Base-by-base conservation (phyloP, 148 eudicot species). In the Fagopyrum esculentum region DNA sequence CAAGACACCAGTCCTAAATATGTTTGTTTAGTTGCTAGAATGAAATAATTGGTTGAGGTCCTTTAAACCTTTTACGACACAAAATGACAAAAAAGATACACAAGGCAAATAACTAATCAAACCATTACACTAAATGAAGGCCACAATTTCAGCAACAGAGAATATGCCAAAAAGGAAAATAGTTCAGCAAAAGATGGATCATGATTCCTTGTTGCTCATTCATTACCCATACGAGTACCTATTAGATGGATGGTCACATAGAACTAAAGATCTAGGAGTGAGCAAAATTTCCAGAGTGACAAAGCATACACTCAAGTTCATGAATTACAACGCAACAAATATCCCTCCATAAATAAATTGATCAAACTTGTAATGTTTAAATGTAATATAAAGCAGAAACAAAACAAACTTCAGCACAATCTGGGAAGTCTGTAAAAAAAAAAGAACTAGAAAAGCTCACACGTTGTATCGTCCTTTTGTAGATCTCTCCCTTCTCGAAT, bases 391-490 rank as follows among this genome's bases (percentile, higher is more conserved):
- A 15, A 66, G 46, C 43, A 66, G 40, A 13, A 66, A 15, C 1
- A 66, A 9, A 30, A 2, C 3, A 16, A 63, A 3, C 45, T 30
- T 35, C 69, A 60, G 26, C 69, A 15, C 11, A 35, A 60, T 60
- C 19, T 57, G 26, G 30, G 63, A 57, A 57, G 63, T 57, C 11
- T 19, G 22, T 57, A 35, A 17, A 57, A 57, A 57, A 19, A 29
- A 35, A 35, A 35, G 64, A 19, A 59, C 64, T 15, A 55, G 64
- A 5, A 59, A 66, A 66, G 46, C 80, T 87, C 78, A 90, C 40
- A 87, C 92, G 59, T 75, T 84, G 80, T 90, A 90, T 74, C 96
- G 88, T 50, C 84, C 72, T 81, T 83, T 87, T 55, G 84, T 75
- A 63, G 91, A 83, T 83, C 90, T 85, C 1, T 88, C 91, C 81